Percentiles rank a stretch among this genome's conserved stretches.
Evolutionary conservation across 768 basidiomycete species (phyloP).

Genomic region (Mycena venus): DNA sequence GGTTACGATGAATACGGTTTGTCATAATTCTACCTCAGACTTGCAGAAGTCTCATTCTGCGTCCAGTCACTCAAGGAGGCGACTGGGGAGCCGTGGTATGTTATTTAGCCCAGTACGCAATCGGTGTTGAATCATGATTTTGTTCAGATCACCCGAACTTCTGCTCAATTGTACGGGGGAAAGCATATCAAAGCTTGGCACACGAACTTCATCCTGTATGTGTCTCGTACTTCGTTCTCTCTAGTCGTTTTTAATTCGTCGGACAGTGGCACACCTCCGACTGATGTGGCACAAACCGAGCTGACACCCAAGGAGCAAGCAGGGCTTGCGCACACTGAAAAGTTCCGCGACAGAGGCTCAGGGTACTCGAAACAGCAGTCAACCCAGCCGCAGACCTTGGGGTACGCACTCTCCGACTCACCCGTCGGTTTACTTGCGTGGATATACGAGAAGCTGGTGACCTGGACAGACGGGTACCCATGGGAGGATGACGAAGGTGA

Average conservation of each 20-base stretch:
- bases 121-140: no score
- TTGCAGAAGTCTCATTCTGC: background rate
- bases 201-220: no score
- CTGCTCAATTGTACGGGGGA: no score
- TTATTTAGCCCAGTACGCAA: no score
- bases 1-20: constrained; percentile 65
- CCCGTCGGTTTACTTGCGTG: no score
- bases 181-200: constrained; percentile 67
- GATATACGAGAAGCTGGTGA: no score
- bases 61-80: no score
- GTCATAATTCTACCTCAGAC: background rate
- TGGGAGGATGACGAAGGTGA: constrained; percentile 26
- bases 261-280: background rate
- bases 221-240: no score
- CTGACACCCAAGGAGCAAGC: background rate
- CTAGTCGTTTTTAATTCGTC: no score
- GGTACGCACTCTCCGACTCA: no score
- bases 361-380: background rate
- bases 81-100: no score
- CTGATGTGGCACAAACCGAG: background rate
- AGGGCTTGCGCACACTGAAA: background rate
- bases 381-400: background rate
- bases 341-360: background rate
- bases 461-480: constrained; percentile 11
- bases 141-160: constrained; percentile 42